Percentiles rank a stretch among this genome's conserved stretches.
Evolutionary conservation across 768 basidiomycete genomes (phyloP).

Genomic region (Sutorius australiensis): DNA sequence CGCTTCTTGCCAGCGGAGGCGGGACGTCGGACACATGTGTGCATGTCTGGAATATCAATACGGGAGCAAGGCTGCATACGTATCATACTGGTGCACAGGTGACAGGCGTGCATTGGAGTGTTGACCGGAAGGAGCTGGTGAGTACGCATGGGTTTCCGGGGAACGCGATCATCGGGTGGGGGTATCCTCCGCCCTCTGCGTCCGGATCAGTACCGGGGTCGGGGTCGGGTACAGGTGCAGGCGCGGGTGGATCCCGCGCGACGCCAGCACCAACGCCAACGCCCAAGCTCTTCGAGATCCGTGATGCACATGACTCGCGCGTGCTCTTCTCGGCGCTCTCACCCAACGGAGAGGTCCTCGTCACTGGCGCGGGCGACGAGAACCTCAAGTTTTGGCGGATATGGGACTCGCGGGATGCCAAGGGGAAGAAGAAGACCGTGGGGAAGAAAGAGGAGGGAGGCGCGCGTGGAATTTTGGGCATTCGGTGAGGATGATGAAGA

Average conservation of each 20-base stretch:
- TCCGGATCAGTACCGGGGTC: conserved; percentile 46
- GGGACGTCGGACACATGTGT: conserved; percentile 92
- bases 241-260: conserved; percentile 10
- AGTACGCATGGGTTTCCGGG: conserved; percentile 95
- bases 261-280: conserved; percentile 15
- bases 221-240: conserved; percentile 45
- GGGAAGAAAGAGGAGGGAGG: conserved; percentile 34
- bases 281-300: conserved; percentile 48
- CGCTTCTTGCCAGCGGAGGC: conserved; percentile 88
- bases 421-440: conserved; percentile 29
- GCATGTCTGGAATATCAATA: conserved; percentile 88
- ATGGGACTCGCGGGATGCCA: conserved; percentile 57
- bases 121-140: conserved; percentile 83
- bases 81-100: conserved; percentile 87
- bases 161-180: conserved; percentile 75
- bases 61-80: conserved; percentile 86
- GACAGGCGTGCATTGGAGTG: conserved; percentile 85
- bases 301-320: conserved; percentile 89
- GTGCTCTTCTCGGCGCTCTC: conserved; percentile 82
- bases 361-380: conserved; percentile 92
- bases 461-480: conserved; percentile 32
- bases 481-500: conserved; percentile 26
- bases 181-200: conserved; percentile 56
- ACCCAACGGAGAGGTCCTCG: conserved; percentile 88
- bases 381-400: conserved; percentile 95